Conservation (phyloP, 768 basidiomycete genomes). For the Fomitopsis serialis region DNA sequence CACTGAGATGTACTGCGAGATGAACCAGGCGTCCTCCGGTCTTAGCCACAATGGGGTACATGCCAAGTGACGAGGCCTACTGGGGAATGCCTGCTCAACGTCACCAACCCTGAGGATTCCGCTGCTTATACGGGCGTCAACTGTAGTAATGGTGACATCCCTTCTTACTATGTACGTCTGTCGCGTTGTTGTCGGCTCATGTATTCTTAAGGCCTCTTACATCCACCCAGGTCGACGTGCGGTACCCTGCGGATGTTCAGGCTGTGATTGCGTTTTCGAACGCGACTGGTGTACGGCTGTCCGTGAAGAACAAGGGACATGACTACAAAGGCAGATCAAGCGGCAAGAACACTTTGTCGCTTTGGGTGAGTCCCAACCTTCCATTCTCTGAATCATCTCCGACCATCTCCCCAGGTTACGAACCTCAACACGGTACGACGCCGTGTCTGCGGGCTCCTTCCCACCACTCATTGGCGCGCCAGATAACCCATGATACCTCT, state of each 20-base stretch:
- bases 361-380: conserved; percentile 19
- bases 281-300: conserved; percentile 18
- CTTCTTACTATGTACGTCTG: conserved; percentile 21
- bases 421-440: conserved; percentile 11
- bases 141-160: conserved; percentile 22
- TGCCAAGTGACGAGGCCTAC: conserved; percentile 33
- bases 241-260: conserved; percentile 15
- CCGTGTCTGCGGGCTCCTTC: not conserved
- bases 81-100: conserved; percentile 45
- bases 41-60: conserved; percentile 47
- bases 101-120: conserved; percentile 17
- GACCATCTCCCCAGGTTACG: conserved; percentile 6
- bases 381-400: not conserved
- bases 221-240: conserved; percentile 21
- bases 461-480: not conserved
- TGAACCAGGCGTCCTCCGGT: not conserved
- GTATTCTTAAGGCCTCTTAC: not conserved
- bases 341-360: conserved; percentile 18
- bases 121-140: conserved; percentile 11
- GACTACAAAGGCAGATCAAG: conserved; percentile 29
- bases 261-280: conserved; percentile 22
- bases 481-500: conserved; percentile 11
- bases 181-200: not conserved
- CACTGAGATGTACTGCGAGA: too few relatives aligned
- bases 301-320: conserved; percentile 30